Base-by-base conservation (phyloP, 2,329 filamentous ascomycete genomes). In the Endoconidiophora polonica region DNA sequence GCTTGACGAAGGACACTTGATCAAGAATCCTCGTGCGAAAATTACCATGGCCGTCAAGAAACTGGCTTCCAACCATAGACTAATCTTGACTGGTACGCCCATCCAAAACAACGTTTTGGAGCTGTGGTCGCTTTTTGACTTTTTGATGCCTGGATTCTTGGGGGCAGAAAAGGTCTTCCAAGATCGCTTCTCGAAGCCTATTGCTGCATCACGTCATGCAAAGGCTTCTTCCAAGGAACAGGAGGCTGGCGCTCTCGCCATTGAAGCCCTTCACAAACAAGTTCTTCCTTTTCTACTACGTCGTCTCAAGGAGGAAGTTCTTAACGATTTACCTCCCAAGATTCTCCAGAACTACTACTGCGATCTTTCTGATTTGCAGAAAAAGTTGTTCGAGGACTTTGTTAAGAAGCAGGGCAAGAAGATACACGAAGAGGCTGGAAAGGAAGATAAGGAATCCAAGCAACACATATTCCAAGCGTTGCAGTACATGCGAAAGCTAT, bases 321-420 rank as follows among this genome's bases (percentile, higher is more conserved):
- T 98, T 53, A 85, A 98, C 58, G 91, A 98, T 59, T 71, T 98
- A 6, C 91, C 91, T 2, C 91, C 91, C 5, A 98, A 98, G 77
- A 98, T 98, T 59, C 69, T 98, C 47, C 91, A 98, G 63, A 98
- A 98, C 65, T 98, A 98, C 68, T 98, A 98, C 67, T 98, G 91
- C 64, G 91, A 98, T 60, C 79, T 94, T 16, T 94, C 86, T 59
- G 91, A 98, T 51, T 69, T 98, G 47, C 91, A 98, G 64, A 84
- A 82, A 68, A 93, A 86, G 62, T 75, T 98, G 0, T 98, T 98
- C 59, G 91, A 96, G 42, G 90, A 96, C 61, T 98, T 98, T 62
- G 84, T 81, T 20, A 93, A 84, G 72, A 93, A 87, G 57, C 90
- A 98, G 62, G 81, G 86, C 60, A 93, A 87, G 65, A 83, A 86